Percentiles rank a stretch among this genome's conserved stretches.
phyloP scores from a whole-genome alignment of 2,329 filamentous ascomycete species.

The Penicillium corylophilum region DNA sequence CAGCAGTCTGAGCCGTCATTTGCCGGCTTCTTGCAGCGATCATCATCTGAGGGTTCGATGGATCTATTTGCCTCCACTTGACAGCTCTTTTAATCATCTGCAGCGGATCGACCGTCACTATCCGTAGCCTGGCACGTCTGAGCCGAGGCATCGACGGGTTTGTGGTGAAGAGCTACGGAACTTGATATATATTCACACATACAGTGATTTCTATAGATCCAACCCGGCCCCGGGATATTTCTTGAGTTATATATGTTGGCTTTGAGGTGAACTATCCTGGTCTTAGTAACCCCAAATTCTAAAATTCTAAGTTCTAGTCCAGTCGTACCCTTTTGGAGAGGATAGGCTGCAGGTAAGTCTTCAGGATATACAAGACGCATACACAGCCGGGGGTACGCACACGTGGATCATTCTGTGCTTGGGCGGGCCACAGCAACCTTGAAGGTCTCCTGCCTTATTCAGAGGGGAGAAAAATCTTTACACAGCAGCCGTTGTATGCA shows the following conservation, averaged over 20 bases:
- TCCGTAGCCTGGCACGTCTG: neutral
- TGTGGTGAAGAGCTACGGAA: neutral
- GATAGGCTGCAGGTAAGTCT: neutral
- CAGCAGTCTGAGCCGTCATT: constrained; percentile 23
- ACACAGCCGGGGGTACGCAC: constrained; percentile 11
- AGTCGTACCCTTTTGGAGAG: neutral
- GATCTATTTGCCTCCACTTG: constrained; percentile 2
- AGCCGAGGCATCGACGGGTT: neutral
- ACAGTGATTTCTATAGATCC: too few relatives aligned
- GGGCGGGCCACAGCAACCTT: neutral
- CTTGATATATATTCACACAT: too few relatives aligned
- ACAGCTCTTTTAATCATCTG: neutral
- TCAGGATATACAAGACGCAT: neutral
- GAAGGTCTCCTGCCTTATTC: constrained; percentile 15
- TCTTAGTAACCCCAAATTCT: too few relatives aligned
- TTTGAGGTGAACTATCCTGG: too few relatives aligned
- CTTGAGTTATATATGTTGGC: neutral
- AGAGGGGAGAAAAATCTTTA: constrained; percentile 9
- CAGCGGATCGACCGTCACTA: constrained; percentile 4
- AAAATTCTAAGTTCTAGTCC: neutral
- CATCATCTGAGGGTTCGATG: constrained; percentile 10
- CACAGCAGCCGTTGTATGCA: constrained; percentile 16
- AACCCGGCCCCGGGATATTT: too few relatives aligned
- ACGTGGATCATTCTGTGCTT: constrained; percentile 19
- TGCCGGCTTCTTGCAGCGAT: constrained; percentile 22